Percentiles rank a stretch among this genome's conserved stretches.
Evolutionary conservation across 331 rosid genomes (phyloP).

Genomic region (Saraca asoca): DNA sequence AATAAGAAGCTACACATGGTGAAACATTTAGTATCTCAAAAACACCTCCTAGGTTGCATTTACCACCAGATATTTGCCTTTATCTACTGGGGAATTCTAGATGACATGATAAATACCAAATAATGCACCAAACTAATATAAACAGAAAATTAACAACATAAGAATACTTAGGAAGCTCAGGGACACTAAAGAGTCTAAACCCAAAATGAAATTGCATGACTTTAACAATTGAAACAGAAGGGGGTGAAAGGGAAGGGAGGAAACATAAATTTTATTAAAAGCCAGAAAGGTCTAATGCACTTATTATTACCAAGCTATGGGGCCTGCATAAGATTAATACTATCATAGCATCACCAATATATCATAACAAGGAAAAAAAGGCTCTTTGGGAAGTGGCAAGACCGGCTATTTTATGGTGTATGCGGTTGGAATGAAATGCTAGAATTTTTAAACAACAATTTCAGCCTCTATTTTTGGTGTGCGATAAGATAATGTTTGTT

Average conservation of each 20-base stretch:
- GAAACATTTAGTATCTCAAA: conserved; percentile 17
- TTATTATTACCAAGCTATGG: not conserved
- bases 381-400: no score
- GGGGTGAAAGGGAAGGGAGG: not conserved
- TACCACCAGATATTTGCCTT: no score
- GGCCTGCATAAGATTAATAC: not conserved
- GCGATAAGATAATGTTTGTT: no score
- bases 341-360: conserved; percentile 8
- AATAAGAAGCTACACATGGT: conserved; percentile 21
- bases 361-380: no score
- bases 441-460: no score
- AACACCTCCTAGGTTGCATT: not conserved
- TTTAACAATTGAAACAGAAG: not conserved
- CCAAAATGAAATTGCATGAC: not conserved
- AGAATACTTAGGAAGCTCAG: not conserved
- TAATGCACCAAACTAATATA: not conserved
- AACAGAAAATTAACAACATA: not conserved
- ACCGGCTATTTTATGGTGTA: no score
- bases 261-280: not conserved
- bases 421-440: no score
- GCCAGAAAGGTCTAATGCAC: not conserved
- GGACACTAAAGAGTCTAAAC: conserved; percentile 2
- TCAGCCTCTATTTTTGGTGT: no score
- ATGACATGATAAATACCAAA: not conserved
- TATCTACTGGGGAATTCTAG: no score